A percentile compares a stretch with the other conserved stretches of the same genome.
These are phyloP conservation scores for Dictyostelium firmibasis DNA, from an alignment of 78 protist species.

Conservation along the genomic window DNA sequence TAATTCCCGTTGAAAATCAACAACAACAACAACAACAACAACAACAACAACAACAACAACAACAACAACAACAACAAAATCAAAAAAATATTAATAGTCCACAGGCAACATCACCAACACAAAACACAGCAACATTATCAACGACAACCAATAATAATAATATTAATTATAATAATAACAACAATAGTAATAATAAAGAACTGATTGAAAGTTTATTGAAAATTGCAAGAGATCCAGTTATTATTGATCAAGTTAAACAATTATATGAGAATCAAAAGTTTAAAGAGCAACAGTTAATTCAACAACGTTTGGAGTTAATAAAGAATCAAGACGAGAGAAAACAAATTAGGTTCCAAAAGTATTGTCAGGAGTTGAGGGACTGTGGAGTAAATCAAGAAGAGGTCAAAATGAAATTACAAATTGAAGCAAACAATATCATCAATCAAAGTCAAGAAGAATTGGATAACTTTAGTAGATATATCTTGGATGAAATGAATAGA, in stretches of 20 bases:
- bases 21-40: neutral
- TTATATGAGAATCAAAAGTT: neutral
- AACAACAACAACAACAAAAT: neutral
- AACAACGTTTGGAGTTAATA: neutral
- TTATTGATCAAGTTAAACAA: conserved; percentile 15
- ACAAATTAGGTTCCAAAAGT: neutral
- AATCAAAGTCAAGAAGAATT: neutral
- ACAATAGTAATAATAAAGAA: neutral
- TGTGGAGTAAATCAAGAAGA: neutral
- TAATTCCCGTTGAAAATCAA: conserved; percentile 11
- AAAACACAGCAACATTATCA: neutral
- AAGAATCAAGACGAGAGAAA: neutral
- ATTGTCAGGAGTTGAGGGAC: neutral
- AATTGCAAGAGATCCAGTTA: neutral
- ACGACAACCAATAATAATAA: neutral
- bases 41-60: neutral
- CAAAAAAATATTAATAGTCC: too few relatives aligned
- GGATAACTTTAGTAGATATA: neutral
- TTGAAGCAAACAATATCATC: neutral
- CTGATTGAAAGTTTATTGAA: neutral
- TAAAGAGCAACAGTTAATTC: neutral
- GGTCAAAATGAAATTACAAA: neutral
- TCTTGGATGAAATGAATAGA: neutral
- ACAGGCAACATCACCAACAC: neutral
- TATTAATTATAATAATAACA: neutral